Percentiles rank a stretch among this genome's conserved stretches.
Evolutionary conservation across 129 eudicot genomes (phyloP).

Genomic region (Cynara cardunculus): DNA sequence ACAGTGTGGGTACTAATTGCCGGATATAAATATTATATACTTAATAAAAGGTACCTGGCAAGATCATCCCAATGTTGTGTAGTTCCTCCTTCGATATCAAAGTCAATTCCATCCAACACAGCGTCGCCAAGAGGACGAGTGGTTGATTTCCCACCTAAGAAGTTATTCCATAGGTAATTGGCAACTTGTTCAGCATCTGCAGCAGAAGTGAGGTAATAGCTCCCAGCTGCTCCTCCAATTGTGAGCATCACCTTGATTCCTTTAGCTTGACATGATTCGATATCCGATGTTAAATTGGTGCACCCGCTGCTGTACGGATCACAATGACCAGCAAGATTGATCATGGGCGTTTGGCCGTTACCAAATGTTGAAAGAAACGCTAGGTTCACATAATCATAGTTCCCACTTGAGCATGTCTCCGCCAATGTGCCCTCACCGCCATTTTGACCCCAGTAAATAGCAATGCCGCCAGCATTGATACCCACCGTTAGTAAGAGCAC

Average conservation of each 20-base stretch:
- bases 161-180: slow-evolving; percentile 38
- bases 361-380: slow-evolving; percentile 40
- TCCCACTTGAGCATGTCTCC: slow-evolving; percentile 35
- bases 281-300: slow-evolving; percentile 23
- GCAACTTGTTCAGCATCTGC: slow-evolving; percentile 43
- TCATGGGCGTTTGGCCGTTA: slow-evolving; percentile 22
- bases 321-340: slow-evolving; percentile 40
- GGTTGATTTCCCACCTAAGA: slow-evolving; percentile 35
- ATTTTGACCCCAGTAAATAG: slow-evolving; percentile 48
- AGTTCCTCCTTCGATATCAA: slow-evolving; percentile 42
- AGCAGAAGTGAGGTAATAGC: slow-evolving; percentile 31
- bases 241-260: slow-evolving; percentile 41
- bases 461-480: slow-evolving; percentile 26
- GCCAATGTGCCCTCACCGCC: slow-evolving; percentile 38
- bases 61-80: slow-evolving; percentile 31
- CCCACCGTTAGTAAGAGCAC: slow-evolving; percentile 1
- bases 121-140: slow-evolving; percentile 41
- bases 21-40: too few relatives aligned
- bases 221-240: slow-evolving; percentile 34
- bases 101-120: slow-evolving; percentile 44
- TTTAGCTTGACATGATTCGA: slow-evolving; percentile 32
- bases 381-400: slow-evolving; percentile 31
- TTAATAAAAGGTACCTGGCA: slow-evolving; percentile 10
- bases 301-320: slow-evolving; percentile 30
- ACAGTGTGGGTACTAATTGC: too few relatives aligned